Percentiles rank a stretch among this genome's conserved stretches.
Evolutionary conservation across 805 yeast genomes (phyloP).

Genomic region (Candida railenensis): DNA sequence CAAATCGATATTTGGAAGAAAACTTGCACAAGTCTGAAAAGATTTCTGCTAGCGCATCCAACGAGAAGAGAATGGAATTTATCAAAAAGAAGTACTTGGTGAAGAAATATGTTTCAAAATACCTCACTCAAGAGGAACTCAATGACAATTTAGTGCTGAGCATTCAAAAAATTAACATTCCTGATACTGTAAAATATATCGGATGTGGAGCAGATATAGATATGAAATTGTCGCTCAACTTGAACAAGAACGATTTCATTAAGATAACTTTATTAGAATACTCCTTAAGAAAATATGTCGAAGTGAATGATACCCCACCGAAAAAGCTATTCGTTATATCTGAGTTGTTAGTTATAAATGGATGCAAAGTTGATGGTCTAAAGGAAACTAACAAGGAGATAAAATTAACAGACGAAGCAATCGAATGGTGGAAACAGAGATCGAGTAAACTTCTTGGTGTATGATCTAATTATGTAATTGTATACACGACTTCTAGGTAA

Average conservation of each 20-base stretch:
- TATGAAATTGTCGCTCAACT: slow-evolving; percentile 33
- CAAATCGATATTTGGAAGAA: slow-evolving; percentile 64
- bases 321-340: slow-evolving; percentile 44
- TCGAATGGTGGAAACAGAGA: slow-evolving; percentile 48
- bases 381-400: slow-evolving; percentile 25
- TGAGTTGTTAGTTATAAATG: slow-evolving; percentile 59
- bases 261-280: slow-evolving; percentile 41
- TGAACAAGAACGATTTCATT: slow-evolving; percentile 17
- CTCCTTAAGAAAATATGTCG: slow-evolving; percentile 49
- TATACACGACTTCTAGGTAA: not conserved
- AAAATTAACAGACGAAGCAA: slow-evolving; percentile 47
- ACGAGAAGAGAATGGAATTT: slow-evolving; percentile 53
- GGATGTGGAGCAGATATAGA: slow-evolving; percentile 50
- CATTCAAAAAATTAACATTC: slow-evolving; percentile 49
- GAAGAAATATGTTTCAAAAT: slow-evolving; percentile 42
- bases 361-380: slow-evolving; percentile 44
- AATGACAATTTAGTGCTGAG: slow-evolving; percentile 49
- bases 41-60: slow-evolving; percentile 33
- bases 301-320: slow-evolving; percentile 16
- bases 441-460: slow-evolving; percentile 13
- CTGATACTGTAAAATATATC: slow-evolving; percentile 41
- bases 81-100: slow-evolving; percentile 64
- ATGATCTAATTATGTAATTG: too few relatives aligned
- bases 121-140: slow-evolving; percentile 12
- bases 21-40: slow-evolving; percentile 13